phyloP scores from a whole-genome alignment of 1,284 basidiomycete species.

The Anthracocystis setariae region DNA sequence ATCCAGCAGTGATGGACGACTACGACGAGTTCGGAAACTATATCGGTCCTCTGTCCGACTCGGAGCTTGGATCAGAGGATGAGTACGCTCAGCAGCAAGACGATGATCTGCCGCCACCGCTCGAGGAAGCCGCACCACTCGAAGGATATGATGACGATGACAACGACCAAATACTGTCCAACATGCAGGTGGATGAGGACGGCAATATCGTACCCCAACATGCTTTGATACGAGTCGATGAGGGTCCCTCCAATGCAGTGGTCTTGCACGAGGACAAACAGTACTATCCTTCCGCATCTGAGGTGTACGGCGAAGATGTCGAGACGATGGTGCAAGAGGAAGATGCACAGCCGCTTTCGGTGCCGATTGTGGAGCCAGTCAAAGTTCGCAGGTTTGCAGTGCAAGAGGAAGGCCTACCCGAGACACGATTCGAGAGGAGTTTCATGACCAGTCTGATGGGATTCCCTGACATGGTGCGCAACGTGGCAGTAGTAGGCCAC shows the following conservation, averaged over 20 bases:
- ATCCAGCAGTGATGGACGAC: conserved; percentile 55
- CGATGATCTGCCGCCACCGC: conserved; percentile 9
- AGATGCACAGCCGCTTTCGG: conserved; percentile 91
- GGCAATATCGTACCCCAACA: conserved; percentile 51
- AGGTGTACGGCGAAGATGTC: conserved; percentile 92
- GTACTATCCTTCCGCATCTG: conserved; percentile 92
- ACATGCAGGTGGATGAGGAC: conserved; percentile 71
- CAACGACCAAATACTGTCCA: conserved; percentile 11
- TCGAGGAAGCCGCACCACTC: conserved; percentile 67
- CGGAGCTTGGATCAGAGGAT: conserved; percentile 52
- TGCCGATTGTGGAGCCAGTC: conserved; percentile 94
- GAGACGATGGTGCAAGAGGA: conserved; percentile 98
- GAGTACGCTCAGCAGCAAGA: conserved; percentile 19
- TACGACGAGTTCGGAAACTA: conserved; percentile 68
- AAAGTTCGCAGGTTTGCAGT: conserved; percentile 92
- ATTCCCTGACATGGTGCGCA: conserved; percentile 90
- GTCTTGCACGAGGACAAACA: conserved; percentile 96
- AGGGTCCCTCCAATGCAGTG: conserved; percentile 79
- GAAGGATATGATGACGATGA: conserved; percentile 80
- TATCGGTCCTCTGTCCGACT: conserved; percentile 66
- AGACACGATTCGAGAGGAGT: conserved; percentile 70
- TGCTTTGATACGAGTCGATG: conserved; percentile 61
- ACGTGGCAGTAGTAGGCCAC: conserved; percentile 74
- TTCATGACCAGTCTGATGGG: conserved; percentile 91
- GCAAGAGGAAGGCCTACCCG: conserved; percentile 59